Percentiles rank a stretch among this genome's conserved stretches.
Evolutionary conservation across 129 eudicot species (phyloP).

Genomic region (Artemisia tridentata): DNA sequence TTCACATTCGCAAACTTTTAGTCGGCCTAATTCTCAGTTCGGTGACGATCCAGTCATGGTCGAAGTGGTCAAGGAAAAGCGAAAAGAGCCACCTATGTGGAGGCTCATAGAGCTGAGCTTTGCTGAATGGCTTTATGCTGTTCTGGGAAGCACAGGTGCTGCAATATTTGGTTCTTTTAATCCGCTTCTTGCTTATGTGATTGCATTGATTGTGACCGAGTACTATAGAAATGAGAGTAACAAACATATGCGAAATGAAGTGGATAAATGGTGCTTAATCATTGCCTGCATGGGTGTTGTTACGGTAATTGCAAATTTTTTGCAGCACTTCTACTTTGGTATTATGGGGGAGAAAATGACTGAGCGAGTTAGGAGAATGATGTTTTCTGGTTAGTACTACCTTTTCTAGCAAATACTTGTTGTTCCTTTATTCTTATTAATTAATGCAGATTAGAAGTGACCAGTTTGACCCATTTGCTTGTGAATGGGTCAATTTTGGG

Average conservation of each 20-base stretch:
- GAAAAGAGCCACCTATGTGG: conserved; percentile 82
- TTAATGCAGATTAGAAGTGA: neutral
- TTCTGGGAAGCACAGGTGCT: conserved; percentile 90
- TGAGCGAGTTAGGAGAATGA: conserved; percentile 93
- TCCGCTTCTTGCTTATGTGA: conserved; percentile 92
- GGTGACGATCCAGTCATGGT: conserved; percentile 46
- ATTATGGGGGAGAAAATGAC: conserved; percentile 99
- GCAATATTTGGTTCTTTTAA: conserved; percentile 92
- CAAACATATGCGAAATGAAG: conserved; percentile 58
- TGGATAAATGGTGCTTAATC: conserved; percentile 88
- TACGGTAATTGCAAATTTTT: conserved; percentile 86
- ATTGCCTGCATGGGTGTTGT: conserved; percentile 93
- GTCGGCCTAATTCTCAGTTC: conserved; percentile 69
- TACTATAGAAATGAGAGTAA: conserved; percentile 56
- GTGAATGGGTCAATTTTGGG: too few relatives aligned
- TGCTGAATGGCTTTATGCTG: conserved; percentile 98
- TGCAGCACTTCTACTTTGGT: conserved; percentile 97
- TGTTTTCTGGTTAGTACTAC: conserved; percentile 76
- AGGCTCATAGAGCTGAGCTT: conserved; percentile 95
- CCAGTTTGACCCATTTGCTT: too few relatives aligned
- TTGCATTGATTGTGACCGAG: conserved; percentile 71
- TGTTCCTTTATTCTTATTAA: neutral
- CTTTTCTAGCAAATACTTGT: conserved; percentile 12
- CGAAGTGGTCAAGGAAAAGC: conserved; percentile 48
- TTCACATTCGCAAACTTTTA: conserved; percentile 92